A percentile compares a stretch with the other conserved stretches of the same genome.
These are phyloP conservation scores for Atkinsonella texensis DNA, from an alignment of 2,329 filamentous ascomycete species.

Conservation along the genomic window DNA sequence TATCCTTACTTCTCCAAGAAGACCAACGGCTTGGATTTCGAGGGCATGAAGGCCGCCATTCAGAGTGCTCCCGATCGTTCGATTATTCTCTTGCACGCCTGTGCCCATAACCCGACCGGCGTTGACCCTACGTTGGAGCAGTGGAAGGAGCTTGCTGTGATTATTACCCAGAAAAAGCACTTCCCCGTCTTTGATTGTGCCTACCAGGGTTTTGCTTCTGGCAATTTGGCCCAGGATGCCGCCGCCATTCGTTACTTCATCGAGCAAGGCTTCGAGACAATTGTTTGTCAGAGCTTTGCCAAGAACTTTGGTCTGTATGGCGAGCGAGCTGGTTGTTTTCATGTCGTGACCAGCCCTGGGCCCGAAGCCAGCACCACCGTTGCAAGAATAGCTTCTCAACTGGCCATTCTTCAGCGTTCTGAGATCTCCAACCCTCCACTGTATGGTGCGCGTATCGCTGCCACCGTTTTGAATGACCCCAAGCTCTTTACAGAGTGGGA, in stretches of 20 bases:
- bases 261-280: slow-evolving; percentile 79
- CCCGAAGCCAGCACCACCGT: slow-evolving; percentile 51
- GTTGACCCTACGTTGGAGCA: slow-evolving; percentile 90
- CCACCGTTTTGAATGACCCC: slow-evolving; percentile 70
- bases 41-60: slow-evolving; percentile 69
- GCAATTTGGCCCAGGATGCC: slow-evolving; percentile 72
- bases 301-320: slow-evolving; percentile 98
- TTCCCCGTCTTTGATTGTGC: slow-evolving; percentile 98
- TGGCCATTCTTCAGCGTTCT: slow-evolving; percentile 87
- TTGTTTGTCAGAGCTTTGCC: slow-evolving; percentile 86
- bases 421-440: slow-evolving; percentile 96
- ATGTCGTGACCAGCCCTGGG: slow-evolving; percentile 69
- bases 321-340: slow-evolving; percentile 91
- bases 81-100: slow-evolving; percentile 86
- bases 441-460: slow-evolving; percentile 84
- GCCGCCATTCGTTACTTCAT: slow-evolving; percentile 93
- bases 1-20: slow-evolving; percentile 92
- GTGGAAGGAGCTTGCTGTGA: slow-evolving; percentile 76
- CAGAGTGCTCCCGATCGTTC: slow-evolving; percentile 62
- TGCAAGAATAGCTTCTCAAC: slow-evolving; percentile 66
- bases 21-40: slow-evolving; percentile 85
- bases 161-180: slow-evolving; percentile 68
- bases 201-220: slow-evolving; percentile 96
- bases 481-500: slow-evolving; percentile 84
- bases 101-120: slow-evolving; percentile 95